These are phyloP conservation scores for Chloranthus sessilifolius DNA, from an alignment of 164 flowering plant species.

Conservation along the genomic window DNA sequence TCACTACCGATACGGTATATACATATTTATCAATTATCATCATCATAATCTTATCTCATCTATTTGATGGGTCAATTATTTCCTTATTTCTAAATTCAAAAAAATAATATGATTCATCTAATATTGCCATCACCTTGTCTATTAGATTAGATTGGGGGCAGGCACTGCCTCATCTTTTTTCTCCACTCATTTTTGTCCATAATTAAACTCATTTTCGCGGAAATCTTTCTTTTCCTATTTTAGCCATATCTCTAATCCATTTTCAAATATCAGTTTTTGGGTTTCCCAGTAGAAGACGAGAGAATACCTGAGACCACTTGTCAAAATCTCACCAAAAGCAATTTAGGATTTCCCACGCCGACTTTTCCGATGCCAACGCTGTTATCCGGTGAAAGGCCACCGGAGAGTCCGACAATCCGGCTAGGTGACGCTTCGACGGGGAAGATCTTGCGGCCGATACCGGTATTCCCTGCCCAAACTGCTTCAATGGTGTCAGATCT, in stretches of 20 bases:
- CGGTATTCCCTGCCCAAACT: constrained; percentile 19
- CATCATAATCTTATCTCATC: too few relatives aligned
- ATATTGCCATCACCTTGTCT: neutral
- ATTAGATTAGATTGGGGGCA: neutral
- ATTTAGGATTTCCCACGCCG: constrained; percentile 8
- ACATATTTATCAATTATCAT: too few relatives aligned
- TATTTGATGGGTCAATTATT: neutral
- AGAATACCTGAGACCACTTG: neutral
- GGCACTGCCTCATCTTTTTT: neutral
- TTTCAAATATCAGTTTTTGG: constrained; percentile 14
- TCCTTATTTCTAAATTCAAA: neutral
- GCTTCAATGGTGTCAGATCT: constrained; percentile 18
- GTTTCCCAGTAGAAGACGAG: constrained; percentile 18
- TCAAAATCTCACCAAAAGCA: neutral
- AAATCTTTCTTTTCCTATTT: too few relatives aligned
- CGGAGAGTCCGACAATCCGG: neutral
- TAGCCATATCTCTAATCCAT: too few relatives aligned
- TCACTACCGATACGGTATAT: constrained; percentile 60
- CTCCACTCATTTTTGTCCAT: neutral
- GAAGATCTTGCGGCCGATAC: constrained; percentile 21
- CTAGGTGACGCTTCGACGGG: neutral
- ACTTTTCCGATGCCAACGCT: constrained; percentile 3
- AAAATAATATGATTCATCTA: neutral
- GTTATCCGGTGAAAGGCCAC: neutral
- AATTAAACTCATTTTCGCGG: too few relatives aligned